Evolutionary conservation across 208 protist genomes (phyloP).

Genomic region (Novymonas esmeraldas): DNA sequence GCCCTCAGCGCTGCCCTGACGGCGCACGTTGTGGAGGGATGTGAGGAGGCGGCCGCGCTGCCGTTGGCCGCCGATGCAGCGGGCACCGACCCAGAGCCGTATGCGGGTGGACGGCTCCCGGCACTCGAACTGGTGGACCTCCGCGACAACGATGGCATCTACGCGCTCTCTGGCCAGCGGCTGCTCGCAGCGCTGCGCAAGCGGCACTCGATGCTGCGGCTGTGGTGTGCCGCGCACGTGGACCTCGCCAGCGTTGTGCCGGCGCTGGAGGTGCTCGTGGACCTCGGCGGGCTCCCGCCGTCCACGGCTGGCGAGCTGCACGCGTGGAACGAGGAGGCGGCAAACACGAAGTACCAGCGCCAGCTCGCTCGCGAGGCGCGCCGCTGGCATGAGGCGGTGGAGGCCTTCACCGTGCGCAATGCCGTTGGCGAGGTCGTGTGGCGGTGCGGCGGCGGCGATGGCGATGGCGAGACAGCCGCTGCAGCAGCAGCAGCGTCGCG

Average conservation of each 20-base stretch:
- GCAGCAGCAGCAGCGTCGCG: background rate
- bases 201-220: slow-evolving; percentile 9
- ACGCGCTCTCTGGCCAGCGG: slow-evolving; percentile 9
- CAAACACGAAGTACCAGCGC: slow-evolving; percentile 9
- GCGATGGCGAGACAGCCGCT: background rate
- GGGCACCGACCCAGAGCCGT: background rate
- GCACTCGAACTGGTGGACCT: slow-evolving; percentile 26
- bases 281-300: slow-evolving; percentile 4
- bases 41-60: slow-evolving; percentile 12
- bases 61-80: background rate
- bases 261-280: slow-evolving; percentile 22
- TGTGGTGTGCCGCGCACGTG: slow-evolving; percentile 11
- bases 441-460: background rate
- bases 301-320: slow-evolving; percentile 10
- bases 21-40: slow-evolving; percentile 13
- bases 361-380: background rate
- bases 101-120: slow-evolving; percentile 27
- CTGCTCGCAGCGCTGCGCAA: slow-evolving; percentile 19
- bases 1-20: slow-evolving; percentile 30
- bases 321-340: slow-evolving; percentile 19
- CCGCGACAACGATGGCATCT: slow-evolving; percentile 28
- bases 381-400: slow-evolving; percentile 14
- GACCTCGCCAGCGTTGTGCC: slow-evolving; percentile 5
- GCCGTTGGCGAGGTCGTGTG: slow-evolving; percentile 3
- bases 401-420: slow-evolving; percentile 16